These are phyloP conservation scores for Aureobasidium melanogenum DNA, from an alignment of 2,329 filamentous ascomycete genomes.

Conservation along the genomic window DNA sequence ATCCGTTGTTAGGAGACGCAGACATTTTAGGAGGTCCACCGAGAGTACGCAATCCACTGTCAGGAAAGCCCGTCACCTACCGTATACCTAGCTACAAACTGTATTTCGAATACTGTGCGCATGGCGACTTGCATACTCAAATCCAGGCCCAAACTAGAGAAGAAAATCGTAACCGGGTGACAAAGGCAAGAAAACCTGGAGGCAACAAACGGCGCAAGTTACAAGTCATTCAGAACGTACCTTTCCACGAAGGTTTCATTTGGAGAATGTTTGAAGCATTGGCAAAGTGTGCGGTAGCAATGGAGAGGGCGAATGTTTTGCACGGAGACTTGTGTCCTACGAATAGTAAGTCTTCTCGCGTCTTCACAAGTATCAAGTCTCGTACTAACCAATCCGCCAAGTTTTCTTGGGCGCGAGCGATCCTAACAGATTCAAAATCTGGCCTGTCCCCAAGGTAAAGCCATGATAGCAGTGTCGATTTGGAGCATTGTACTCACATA, in stretches of 20 bases:
- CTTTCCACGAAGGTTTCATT: background rate
- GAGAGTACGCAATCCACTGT: background rate
- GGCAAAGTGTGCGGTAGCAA: background rate
- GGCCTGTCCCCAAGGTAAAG: background rate
- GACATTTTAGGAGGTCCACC: background rate
- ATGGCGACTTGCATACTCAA: background rate
- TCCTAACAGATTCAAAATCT: background rate
- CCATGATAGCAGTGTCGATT: too few relatives aligned
- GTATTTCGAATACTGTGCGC: background rate
- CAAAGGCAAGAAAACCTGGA: background rate
- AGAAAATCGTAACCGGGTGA: background rate
- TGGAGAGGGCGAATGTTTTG: background rate
- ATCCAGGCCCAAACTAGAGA: background rate
- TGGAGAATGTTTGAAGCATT: background rate
- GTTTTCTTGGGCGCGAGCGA: background rate
- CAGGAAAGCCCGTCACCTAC: background rate
- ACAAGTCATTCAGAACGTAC: background rate
- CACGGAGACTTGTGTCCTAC: background rate
- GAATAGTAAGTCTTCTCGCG: background rate
- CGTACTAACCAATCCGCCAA: background rate
- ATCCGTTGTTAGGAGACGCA: background rate
- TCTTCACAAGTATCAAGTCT: background rate
- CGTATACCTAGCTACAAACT: background rate
- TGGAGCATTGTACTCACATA: background rate
- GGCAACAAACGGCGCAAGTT: background rate